These are phyloP conservation scores for Hyaloscypha variabilis DNA, from an alignment of 495 filamentous ascomycete genomes.

Conservation along the genomic window DNA sequence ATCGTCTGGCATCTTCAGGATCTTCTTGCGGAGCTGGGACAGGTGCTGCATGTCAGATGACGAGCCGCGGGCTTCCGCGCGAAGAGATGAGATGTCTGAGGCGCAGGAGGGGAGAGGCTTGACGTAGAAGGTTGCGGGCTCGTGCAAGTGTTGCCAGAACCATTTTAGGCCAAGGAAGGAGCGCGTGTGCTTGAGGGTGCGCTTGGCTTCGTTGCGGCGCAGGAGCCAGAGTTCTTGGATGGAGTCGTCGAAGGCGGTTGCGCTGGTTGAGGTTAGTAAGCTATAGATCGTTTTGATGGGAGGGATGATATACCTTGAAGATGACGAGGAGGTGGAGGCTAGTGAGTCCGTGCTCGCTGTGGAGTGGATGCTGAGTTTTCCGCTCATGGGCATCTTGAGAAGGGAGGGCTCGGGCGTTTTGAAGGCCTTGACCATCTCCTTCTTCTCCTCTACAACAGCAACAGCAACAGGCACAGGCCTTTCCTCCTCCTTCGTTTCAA, in stretches of 20 bases:
- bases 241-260: conserved; percentile 7
- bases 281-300: not conserved
- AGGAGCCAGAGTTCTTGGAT: conserved; percentile 19
- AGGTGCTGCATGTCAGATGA: not conserved
- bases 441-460: not conserved
- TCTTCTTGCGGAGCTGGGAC: not conserved
- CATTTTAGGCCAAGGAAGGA: conserved; percentile 12
- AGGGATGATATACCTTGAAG: conserved; percentile 5
- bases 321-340: conserved; percentile 13
- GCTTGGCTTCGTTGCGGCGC: conserved; percentile 11
- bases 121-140: conserved; percentile 15
- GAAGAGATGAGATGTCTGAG: conserved; percentile 5
- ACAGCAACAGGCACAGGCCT: not conserved
- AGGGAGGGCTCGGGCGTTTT: not conserved
- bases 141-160: not conserved
- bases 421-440: conserved; percentile 1
- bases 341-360: conserved; percentile 12
- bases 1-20: conserved; percentile 7
- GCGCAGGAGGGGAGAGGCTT: conserved; percentile 14
- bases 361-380: conserved; percentile 7
- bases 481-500: not conserved
- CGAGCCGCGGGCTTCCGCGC: not conserved
- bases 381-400: conserved; percentile 4
- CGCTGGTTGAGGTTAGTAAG: not conserved
- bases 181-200: not conserved